Base-by-base conservation (phyloP, 2,329 filamentous ascomycete species). In the Colletotrichum musae region DNA sequence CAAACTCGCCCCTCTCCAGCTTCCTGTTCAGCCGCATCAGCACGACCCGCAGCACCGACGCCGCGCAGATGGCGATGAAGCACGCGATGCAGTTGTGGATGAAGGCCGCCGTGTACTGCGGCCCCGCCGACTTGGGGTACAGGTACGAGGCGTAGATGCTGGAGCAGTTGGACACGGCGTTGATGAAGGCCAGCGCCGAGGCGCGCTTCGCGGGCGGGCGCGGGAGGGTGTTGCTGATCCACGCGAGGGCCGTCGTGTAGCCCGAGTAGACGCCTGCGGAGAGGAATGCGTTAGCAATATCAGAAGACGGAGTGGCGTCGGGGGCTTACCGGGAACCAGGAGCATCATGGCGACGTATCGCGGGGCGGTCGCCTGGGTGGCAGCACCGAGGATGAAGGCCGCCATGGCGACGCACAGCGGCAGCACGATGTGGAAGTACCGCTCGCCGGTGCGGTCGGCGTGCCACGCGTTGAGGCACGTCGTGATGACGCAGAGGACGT, bases 211-310 rank as follows among this genome's bases (percentile, higher is more conserved):
- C 90, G 0, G 92, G 91, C 4, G 93, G 93, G 5, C 93, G 88
- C 0, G 93, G 92, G 65, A 95, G 85, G 1, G 90, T 90, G 76
- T 92, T 93, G 51, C 87, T 88, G 71, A 94, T 94, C 92, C 93
- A 95, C 4, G 90, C 86, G 5, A 93, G 82, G 3, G 85, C 85
- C 1, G 93, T 90, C 2, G 92, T 91, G 75, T 89, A 94, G 1
- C 67, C 67, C 1, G 67, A 50, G 45, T 70, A 70, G 7, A 70
- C 45, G 15, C 67, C 56, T 87, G 58, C 62, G 21, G 21, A 24
- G 21, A 0, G 15, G 41, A 21, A 21, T 2, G 18, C 12, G 18
- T 50, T 50, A 18, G 12, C 2, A 13, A 10, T 18, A 9, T 6
- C 16, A 18, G 18, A 2, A n/a, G 45, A n/a, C 9, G 13, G 15